Evolutionary conservation across 202 grass and related monocot genomes (phyloP), one percentile per base, ranked within the genome.

Genomic region (Digitaria exilis): DNA sequence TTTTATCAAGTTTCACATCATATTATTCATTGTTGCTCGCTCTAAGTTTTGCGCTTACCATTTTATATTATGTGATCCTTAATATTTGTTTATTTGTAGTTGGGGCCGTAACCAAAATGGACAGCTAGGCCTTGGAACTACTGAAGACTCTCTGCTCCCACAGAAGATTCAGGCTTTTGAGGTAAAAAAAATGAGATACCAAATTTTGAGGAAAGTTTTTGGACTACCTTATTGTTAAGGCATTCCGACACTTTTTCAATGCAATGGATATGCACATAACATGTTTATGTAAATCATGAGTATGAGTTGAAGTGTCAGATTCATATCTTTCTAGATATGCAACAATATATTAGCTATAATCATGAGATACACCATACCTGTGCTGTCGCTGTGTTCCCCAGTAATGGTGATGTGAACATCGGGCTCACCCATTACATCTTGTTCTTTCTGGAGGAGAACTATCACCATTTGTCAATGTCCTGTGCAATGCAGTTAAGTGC

Each of bases 51-150:
- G 16, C 1, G 2, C 58, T 34, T 15, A 19, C 28, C 17, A 65
- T 4, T 43, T 31, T 71, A 3, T 68, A 54, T 65, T 21, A 13
- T 74, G 61, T 85, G 12, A 85, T 39, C 65, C 25, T 64, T 50
- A 22, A 22, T 84, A 42, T 41, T 25, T 61, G 7, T 24, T 62
- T 69, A 57, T 64, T 71, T 75, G 6, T 86, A 99, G 96, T 78
- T 99, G 96, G 96, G 96, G 96, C 5, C 89, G 96, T 41, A 99
- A 99, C 78, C 96, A 99, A 75, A 99, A 99, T 56, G 96, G 96
- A 25, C 96, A 99, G 84, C 93, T 99, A n/a, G 96, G 96, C 49
- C 96, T 99, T 79, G 96, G 96, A 77, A 96, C 96, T 50, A 92
- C 85, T 63, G 93, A 99, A 75, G 96, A 99, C 73, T 99, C 96